Conservation (phyloP, 2,329 filamentous ascomycete species). For the Talaromyces sp. region DNA sequence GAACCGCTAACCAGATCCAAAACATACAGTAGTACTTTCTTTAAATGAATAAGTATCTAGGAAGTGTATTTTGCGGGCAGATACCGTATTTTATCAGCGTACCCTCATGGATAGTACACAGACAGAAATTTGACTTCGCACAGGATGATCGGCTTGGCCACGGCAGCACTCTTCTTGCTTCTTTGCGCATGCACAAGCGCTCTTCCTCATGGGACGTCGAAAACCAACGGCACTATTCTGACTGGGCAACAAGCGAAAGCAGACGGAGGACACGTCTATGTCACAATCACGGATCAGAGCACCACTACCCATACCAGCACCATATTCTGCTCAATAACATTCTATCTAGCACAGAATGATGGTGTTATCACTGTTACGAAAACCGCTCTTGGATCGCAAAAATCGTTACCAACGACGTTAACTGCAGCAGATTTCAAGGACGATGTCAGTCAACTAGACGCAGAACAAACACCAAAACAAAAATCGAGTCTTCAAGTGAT, state of each 20-base stretch:
- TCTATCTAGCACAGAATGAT: background rate
- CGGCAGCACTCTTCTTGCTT: background rate
- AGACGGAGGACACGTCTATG: background rate
- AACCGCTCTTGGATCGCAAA: background rate
- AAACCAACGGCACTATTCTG: background rate
- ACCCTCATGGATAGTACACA: background rate
- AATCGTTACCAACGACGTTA: background rate
- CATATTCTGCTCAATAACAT: background rate
- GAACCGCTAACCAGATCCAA: background rate
- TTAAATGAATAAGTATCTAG: background rate
- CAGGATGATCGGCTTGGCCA: background rate
- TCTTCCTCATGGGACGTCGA: background rate
- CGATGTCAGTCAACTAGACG: background rate
- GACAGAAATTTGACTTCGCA: background rate
- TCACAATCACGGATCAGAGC: background rate
- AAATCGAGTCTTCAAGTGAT: background rate
- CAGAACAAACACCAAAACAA: background rate
- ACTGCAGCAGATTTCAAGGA: background rate
- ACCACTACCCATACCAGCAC: background rate
- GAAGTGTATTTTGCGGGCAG: background rate
- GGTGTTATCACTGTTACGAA: background rate
- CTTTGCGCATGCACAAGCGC: background rate
- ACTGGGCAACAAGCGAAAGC: background rate
- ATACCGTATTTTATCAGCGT: background rate
- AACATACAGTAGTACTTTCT: background rate